Percentiles rank a stretch among this genome's conserved stretches.
phyloP scores from a whole-genome alignment of 1,284 basidiomycete genomes.

The Schizophyllum commune region DNA sequence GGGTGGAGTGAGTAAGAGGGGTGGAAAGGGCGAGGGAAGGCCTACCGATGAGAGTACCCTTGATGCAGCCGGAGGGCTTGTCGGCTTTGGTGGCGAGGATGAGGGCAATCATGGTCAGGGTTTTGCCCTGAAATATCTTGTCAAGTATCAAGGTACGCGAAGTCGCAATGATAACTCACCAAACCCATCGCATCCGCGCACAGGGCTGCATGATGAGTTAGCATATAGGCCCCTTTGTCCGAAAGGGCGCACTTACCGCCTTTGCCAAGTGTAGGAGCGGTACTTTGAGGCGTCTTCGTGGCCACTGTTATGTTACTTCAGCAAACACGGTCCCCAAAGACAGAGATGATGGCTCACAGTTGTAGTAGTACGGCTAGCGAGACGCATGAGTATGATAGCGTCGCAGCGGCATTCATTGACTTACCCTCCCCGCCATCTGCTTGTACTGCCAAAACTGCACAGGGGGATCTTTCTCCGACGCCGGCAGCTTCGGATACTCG shows the following conservation, averaged over 20 bases:
- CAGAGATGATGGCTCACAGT: constrained; percentile 35
- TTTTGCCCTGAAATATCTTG: constrained; percentile 58
- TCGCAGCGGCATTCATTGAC: constrained; percentile 1
- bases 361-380: constrained; percentile 51
- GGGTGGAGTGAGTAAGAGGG: constrained; percentile 3
- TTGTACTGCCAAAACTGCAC: constrained; percentile 84
- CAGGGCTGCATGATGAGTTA: constrained; percentile 36
- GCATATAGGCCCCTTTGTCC: background rate
- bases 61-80: constrained; percentile 38
- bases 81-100: constrained; percentile 71
- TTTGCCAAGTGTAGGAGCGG: constrained; percentile 61
- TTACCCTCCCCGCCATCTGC: constrained; percentile 45
- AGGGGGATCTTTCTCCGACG: constrained; percentile 56
- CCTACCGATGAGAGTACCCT: constrained; percentile 70
- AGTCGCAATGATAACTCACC: constrained; percentile 17
- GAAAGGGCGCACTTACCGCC: constrained; percentile 28
- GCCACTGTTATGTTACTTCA: constrained; percentile 41
- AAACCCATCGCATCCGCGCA: constrained; percentile 82
- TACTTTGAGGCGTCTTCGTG: constrained; percentile 69
- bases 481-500: constrained; percentile 70
- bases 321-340: background rate
- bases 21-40: background rate
- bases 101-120: constrained; percentile 73
- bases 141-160: constrained; percentile 1
- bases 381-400: background rate